Base-by-base conservation (phyloP, 345 rosid species). In the Corchorus capsularis region DNA sequence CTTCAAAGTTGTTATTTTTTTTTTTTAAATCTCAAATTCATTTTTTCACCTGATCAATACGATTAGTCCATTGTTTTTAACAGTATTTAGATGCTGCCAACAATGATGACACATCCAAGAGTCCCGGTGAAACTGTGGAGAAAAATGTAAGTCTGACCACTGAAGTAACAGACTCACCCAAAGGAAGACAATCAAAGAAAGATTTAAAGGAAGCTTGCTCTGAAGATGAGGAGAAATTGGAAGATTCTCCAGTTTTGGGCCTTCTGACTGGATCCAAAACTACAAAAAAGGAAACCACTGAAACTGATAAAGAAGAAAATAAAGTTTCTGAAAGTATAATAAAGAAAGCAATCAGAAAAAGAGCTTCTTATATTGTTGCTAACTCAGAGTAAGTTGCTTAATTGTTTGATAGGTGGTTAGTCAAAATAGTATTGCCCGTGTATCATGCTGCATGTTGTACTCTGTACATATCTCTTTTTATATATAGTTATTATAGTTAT, bases 211-310 rank as follows among this genome's bases (percentile, higher is more conserved):
- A 85, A 59, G 67, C 75, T 69, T 47, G 53, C 68, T 78, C 90
- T 37, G 97, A 85, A 72, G 87, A 86, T 54, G 87, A 77, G 15
- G 92, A 84, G 64, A 90, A 85, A 78, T 77, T 88, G 86, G 92
- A 92, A 81, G 93, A 87, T 82, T 93, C 94, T 16, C 97, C 96
- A 35, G 93, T 87, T 17, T 82, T 88, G 87, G 94, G 93, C 68
- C 89, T 89, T 69, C 57, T 90, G 85, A 77, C 89, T 2, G 90
- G 85, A 22, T 66, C 78, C 11, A 83, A 73, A 50, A 57, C 77
- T 35, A 61, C 80, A 59, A 87, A 86, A 63, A 65, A 85, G 59
- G 83, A 83, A 74, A 71, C 50, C 37, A 75, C 77, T 78, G 74
- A 82, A 81, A 55, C 83, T 75, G 77, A 76, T 72, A 82, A 70